phyloP scores from a whole-genome alignment of 208 protist species.

The Strigomonas oncopelti region DNA sequence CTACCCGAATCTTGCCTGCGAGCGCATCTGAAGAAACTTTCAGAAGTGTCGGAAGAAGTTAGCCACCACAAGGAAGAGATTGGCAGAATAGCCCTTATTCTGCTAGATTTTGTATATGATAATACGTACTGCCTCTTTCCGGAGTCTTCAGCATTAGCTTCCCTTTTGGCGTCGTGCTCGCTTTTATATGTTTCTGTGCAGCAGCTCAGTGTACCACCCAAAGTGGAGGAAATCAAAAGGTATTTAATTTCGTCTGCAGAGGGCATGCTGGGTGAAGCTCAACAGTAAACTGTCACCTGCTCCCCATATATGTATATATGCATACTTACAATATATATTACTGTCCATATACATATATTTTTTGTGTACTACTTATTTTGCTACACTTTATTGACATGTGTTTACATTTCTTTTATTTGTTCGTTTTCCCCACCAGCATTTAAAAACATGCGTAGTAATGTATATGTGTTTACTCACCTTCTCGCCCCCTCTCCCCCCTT shows the following conservation, averaged over 20 bases:
- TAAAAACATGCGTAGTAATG: too few species aligned
- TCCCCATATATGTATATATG: background rate
- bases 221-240: conserved; percentile 2
- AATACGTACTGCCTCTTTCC: conserved; percentile 59
- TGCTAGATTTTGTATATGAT: conserved; percentile 51
- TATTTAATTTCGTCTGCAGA: background rate
- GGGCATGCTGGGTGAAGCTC: background rate
- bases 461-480: too few species aligned
- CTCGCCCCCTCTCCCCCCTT: too few species aligned
- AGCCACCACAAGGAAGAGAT: conserved; percentile 33
- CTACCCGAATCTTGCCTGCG: conserved; percentile 76
- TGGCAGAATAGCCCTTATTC: conserved; percentile 42
- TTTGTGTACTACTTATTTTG: too few species aligned
- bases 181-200: conserved; percentile 16
- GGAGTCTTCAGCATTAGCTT: conserved; percentile 51
- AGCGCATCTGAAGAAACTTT: conserved; percentile 31
- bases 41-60: conserved; percentile 16
- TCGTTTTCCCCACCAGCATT: too few species aligned
- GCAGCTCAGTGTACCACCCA: background rate
- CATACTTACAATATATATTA: too few species aligned
- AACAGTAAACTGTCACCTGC: background rate
- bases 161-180: conserved; percentile 38
- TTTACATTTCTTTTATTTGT: too few species aligned
- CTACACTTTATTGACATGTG: too few species aligned
- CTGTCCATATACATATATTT: too few species aligned